Base-by-base conservation (phyloP, 148 eudicot genomes). In the Polygonum aviculare region DNA sequence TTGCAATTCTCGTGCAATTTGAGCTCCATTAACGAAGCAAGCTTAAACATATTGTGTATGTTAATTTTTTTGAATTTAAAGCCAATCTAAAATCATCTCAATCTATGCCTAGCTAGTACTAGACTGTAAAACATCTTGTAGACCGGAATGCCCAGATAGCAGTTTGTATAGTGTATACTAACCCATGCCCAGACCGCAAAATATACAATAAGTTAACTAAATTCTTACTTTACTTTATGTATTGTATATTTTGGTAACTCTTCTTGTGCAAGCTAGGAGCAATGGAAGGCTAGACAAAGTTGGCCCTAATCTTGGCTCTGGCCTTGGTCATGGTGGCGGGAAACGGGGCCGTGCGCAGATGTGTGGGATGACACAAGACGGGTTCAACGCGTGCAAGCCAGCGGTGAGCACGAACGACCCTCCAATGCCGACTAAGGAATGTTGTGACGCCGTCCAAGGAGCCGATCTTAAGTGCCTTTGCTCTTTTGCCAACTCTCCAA, bases 391-490 rank as follows among this genome's bases (percentile, higher is more conserved):
- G 1, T 72, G 74, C 74, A 72, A 45, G 51, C 74, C 74, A 31
- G 49, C 74, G 15, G 74, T 72, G 74, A 6, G 1, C 52, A 72
- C 3, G 51, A 48, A 11, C 14, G 8, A 19, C 31, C 74, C 74
- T 72, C 33, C 26, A 9, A 51, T 52, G 5, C 74, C 52, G 49
- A 44, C 51, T 3, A 21, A 44, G 51, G 74, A 36, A 7, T 72
- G 74, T 26, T 72, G 74, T 1, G 15, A 39, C 51, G 74, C 74
- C 7, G 35, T 72, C 39, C 10, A 21, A 19, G 31, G 35, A 3
- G 52, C 74, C 50, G 51, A 72, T 44, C 39, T 72, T 12, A 74
- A 78, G 31, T 78, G 60, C 38, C 60, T 78, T 41, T 65, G 33
- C 69, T n/a, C 69, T 11, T 62, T 62, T 31, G 69, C 16, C 3